Base-by-base conservation (phyloP, 805 yeast genomes). In the Candida nanaspora region DNA sequence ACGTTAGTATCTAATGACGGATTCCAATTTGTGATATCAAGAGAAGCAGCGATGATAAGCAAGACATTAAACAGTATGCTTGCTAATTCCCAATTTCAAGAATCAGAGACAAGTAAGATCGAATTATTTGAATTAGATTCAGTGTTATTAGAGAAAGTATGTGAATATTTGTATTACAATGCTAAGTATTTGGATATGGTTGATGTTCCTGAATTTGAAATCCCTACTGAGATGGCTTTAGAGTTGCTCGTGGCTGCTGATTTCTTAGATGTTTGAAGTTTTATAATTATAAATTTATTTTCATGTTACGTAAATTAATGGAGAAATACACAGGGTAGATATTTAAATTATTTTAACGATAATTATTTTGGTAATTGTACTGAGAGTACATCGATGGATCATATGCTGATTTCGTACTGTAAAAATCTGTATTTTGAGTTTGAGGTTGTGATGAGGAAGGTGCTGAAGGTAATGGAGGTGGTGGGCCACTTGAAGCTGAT, bases 191-290 rank as follows among this genome's bases (percentile, higher is more conserved):
- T 70, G 46, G 78, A 75, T 38, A 73, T 69, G 0, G 77, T 74
- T 4, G 80, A 76, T 38, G 76, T 84, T 6, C 95, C 96, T 0
- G 93, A 85, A 41, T 93, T 93, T 61, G 83, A 84, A 29, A 78
- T 93, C 2, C 96, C 98, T 1, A 89, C 97, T 0, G 97, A 87
- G 49, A 74, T 91, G 77, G 96, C 98, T 0, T 66, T 91, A 46
- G 98, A 93, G 56, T 65, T 91, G 49, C 62, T 93, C 35, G 91
- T 93, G 29, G 96, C 95, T 21, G 96, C 98, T 2, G 98, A 93
- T 57, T 91, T 77, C 57, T 63, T 87, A 51, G 91, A 86, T 50
- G 80, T 79, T 33, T 76, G 45, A 45, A 11, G 5, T 7, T n/a
- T 4, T 16, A 15, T 6, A 30, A n/a, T n/a, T n/a, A n/a, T n/a